Base-by-base conservation (phyloP, 768 basidiomycete species). In the Mycena metata region DNA sequence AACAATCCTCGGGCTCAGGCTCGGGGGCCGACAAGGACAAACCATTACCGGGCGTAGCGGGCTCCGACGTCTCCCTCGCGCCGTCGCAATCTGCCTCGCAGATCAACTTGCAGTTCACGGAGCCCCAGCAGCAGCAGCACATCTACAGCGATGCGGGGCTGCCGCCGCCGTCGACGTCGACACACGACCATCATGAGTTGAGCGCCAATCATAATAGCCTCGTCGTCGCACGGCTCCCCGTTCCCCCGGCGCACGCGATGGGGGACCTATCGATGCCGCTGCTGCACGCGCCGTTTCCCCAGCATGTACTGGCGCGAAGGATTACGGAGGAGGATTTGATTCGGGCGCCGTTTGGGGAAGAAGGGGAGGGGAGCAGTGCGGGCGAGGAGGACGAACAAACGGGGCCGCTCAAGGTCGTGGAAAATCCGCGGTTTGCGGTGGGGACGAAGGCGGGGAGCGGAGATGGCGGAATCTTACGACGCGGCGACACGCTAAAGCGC, bases 41-140 rank as follows among this genome's bases (percentile, higher is more conserved):
- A 67, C 80, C 80, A 1, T 71, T 74, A 8, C 72, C 77, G n/a
- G 68, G 79, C 43, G 66, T 71, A 64, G 47, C 78, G 63, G 75
- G 75, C 5, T 88, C 89, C 60, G 88, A 90, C 75, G 75, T 85
- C 16, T 89, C 91, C 2, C 80, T 92, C 69, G 86, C 88, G 0
- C 91, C 91, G n/a, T 93, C 91, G 8, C 92, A 92, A 69, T 92
- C 91, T 3, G 90, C 90, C 2, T 93, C 92, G 19, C 90, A 93
- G 77, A 82, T 85, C 56, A 79, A 79, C 50, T 64, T 75, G 54
- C 30, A 30, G 30, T 62, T 62, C 43, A 30, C 23, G 43, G 66
- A 68, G 45, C 58, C 75, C 43, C 73, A 60, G 39, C 66, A 67
- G 50, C 54, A 73, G 54, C 74, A 60, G 35, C 56, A 64, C 73